Conservation (phyloP, 1,284 basidiomycete genomes). For the Pseudozyma thailandica region DNA sequence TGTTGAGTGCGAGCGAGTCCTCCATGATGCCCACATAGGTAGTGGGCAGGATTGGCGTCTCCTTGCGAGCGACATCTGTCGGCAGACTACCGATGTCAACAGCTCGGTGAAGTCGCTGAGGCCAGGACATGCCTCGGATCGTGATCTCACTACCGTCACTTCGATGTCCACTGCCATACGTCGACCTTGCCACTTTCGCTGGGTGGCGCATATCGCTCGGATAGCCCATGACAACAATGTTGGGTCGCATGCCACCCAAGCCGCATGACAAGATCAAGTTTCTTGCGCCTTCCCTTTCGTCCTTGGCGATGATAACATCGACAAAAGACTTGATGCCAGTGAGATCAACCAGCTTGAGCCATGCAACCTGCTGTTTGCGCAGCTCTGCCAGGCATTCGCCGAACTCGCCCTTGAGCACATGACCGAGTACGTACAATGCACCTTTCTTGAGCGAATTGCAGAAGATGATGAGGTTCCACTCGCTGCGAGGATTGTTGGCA, state of each 20-base stretch:
- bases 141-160: slow-evolving; percentile 61
- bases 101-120: slow-evolving; percentile 32
- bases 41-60: slow-evolving; percentile 62
- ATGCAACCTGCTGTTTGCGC: slow-evolving; percentile 63
- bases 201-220: slow-evolving; percentile 59
- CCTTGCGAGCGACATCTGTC: slow-evolving; percentile 58
- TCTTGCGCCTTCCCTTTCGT: slow-evolving; percentile 65
- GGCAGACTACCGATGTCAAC: slow-evolving; percentile 55
- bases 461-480: slow-evolving; percentile 68
- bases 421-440: slow-evolving; percentile 65
- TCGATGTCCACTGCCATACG: slow-evolving; percentile 21
- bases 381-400: slow-evolving; percentile 63
- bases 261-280: slow-evolving; percentile 65
- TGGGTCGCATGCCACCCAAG: slow-evolving; percentile 67
- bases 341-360: slow-evolving; percentile 67
- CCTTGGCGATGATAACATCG: slow-evolving; percentile 64
- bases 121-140: slow-evolving; percentile 48
- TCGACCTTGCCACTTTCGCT: slow-evolving; percentile 35
- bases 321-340: slow-evolving; percentile 66
- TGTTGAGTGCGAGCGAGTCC: slow-evolving; percentile 67
- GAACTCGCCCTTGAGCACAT: slow-evolving; percentile 67
- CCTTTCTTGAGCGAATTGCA: slow-evolving; percentile 68
- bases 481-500: slow-evolving; percentile 65
- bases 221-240: slow-evolving; percentile 66
- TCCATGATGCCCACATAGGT: slow-evolving; percentile 67